Conservation (phyloP, 75 land plant genomes). For the Pinus tabuliformis region DNA sequence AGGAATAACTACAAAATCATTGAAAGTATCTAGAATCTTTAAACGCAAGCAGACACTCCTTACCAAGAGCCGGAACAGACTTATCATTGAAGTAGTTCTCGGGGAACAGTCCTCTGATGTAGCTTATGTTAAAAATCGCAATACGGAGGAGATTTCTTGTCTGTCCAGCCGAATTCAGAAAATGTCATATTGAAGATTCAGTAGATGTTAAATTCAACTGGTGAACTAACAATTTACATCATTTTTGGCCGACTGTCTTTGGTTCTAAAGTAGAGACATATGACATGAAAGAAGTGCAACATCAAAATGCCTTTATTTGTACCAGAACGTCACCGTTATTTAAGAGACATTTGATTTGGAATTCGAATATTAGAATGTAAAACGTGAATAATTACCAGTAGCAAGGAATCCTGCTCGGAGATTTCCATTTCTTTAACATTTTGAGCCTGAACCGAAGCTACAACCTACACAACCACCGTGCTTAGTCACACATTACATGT, state of each 20-base stretch:
- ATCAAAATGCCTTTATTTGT: background rate
- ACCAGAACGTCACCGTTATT: too few relatives aligned
- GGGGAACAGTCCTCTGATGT: conserved; percentile 91
- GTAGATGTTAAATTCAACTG: background rate
- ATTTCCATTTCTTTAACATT: conserved; percentile 55
- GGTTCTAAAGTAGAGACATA: background rate
- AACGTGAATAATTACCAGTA: conserved; percentile 35
- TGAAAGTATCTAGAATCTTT: too few relatives aligned
- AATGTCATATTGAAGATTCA: background rate
- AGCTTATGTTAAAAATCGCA: conserved; percentile 87
- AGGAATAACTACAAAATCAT: background rate
- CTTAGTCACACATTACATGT: too few relatives aligned
- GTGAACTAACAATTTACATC: background rate
- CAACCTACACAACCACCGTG: conserved; percentile 28
- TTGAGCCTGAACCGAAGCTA: conserved; percentile 51
- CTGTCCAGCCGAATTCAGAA: conserved; percentile 22
- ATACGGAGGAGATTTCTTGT: conserved; percentile 88
- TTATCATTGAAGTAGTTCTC: conserved; percentile 87
- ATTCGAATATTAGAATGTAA: too few relatives aligned
- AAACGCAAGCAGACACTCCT: background rate
- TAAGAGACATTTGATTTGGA: too few relatives aligned
- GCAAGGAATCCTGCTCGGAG: conserved; percentile 77
- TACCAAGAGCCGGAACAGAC: conserved; percentile 78
- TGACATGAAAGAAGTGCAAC: background rate
- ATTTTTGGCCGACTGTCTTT: background rate